Evolutionary conservation across 768 basidiomycete species (phyloP).

Genomic region (Mycena filopes): DNA sequence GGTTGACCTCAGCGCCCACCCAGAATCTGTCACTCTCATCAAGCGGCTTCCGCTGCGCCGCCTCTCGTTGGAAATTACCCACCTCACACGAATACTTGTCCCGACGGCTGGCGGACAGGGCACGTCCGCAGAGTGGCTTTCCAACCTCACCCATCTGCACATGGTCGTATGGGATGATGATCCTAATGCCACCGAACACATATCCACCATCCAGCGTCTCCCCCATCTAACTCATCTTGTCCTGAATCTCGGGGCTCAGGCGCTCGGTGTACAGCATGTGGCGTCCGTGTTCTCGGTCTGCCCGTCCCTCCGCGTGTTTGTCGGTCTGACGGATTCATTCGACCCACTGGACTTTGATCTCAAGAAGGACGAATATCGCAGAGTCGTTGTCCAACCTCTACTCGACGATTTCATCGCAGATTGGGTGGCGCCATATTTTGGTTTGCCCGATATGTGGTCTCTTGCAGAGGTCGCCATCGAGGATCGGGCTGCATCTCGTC

Average conservation of each 20-base stretch:
- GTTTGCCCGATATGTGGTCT: slow-evolving; percentile 1
- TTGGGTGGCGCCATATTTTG: neutral
- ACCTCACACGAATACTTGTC: neutral
- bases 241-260: neutral
- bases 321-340: neutral
- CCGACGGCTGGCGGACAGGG: neutral
- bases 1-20: neutral
- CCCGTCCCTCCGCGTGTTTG: neutral
- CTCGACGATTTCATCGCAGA: neutral
- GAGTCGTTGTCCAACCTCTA: neutral
- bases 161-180: neutral
- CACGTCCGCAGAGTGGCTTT: neutral
- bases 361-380: neutral
- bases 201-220: neutral
- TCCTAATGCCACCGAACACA: too few relatives aligned
- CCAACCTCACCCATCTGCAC: neutral
- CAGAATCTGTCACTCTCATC: neutral
- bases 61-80: neutral
- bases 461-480: slow-evolving; percentile 2
- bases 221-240: neutral
- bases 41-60: neutral
- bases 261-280: neutral
- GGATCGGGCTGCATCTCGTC: too few relatives aligned
- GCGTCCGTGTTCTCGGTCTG: neutral
- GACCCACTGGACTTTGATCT: neutral